Base-by-base conservation (phyloP, 176 grass and related monocot genomes). In the Hyparrhenia diplandra region DNA sequence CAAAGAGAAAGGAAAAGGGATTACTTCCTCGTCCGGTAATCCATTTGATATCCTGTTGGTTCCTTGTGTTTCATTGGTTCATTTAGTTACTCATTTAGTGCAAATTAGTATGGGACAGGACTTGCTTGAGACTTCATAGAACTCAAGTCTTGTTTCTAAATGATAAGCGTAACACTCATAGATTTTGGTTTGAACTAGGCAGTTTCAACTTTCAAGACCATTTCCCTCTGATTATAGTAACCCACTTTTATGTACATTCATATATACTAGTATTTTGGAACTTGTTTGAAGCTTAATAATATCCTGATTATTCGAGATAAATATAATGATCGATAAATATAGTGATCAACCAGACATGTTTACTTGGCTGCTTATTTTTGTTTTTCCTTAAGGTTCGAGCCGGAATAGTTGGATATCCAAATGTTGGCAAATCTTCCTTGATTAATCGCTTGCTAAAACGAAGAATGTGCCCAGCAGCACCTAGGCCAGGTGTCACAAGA, bases 331-430 rank as follows among this genome's bases (percentile, higher is more conserved):
- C n/a, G n/a, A n/a, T n/a, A n/a, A n/a, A 61, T 74, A 69, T 20
- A 71, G 18, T 76, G 66, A 55, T 67, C 62, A 88, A 9, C 25
- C 45, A 29, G 30, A 45, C 8, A n/a, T 85, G 34, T 28, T 89
- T 58, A 71, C 4, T 64, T 57, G 43, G 29, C 63, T 46, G 30
- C 17, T 60, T 81, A 16, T 81, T 87, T 86, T 13, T 87, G 41
- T 42, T 65, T 30, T 70, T 6, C 25, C 27, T 17, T 64, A 83
- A 98, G 96, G 88, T 99, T 68, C 91, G 92, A 79, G 92, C 92
- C 82, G 96, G n/a, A 85, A 95, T 99, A 82, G 88, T 99, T 83
- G 96, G 96, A 84, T 99, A 99, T 88, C 96, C 96, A 76, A 99
- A 99, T 75, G 96, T 99, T 23, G 92, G 96, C 30, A 99, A 95